These are phyloP conservation scores for Quillaja saponaria DNA, from an alignment of 306 rosid genomes.

Conservation along the genomic window DNA sequence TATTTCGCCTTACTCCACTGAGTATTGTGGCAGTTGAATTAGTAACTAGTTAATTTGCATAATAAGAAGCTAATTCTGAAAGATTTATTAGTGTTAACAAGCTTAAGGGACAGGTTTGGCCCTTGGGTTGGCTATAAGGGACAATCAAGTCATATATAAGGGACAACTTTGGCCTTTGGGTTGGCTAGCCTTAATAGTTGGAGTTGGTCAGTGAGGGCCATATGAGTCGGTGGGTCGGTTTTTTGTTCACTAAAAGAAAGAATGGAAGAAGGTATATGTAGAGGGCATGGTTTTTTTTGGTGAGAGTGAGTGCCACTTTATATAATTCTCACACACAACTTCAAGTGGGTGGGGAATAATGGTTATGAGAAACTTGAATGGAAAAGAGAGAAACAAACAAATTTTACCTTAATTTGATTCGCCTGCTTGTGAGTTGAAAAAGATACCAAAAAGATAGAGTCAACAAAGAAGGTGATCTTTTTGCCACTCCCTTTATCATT, in stretches of 20 bases:
- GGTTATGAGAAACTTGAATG: conserved; percentile 27
- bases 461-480: conserved; percentile 44
- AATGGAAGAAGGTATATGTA: conserved; percentile 15
- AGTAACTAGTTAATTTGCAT: too few relatives aligned
- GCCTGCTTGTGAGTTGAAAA: conserved; percentile 41
- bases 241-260: conserved; percentile 32
- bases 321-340: background rate
- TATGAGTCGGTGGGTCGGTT: conserved; percentile 64
- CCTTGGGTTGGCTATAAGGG: too few relatives aligned
- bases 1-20: too few relatives aligned
- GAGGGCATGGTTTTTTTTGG: conserved; percentile 21
- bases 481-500: conserved; percentile 33
- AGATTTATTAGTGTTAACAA: too few relatives aligned
- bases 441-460: conserved; percentile 36
- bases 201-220: conserved; percentile 37
- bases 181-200: conserved; percentile 44
- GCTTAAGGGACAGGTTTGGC: too few relatives aligned
- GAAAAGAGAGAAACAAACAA: conserved; percentile 26
- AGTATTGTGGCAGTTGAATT: too few relatives aligned
- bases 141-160: too few relatives aligned
- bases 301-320: conserved; percentile 54
- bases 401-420: conserved; percentile 9
- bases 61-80: too few relatives aligned
- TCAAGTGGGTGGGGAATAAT: conserved; percentile 45
- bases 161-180: conserved; percentile 30